These are phyloP conservation scores for Phytophthora palmivora DNA, from an alignment of 352 stramenopile genomes.

Conservation along the genomic window DNA sequence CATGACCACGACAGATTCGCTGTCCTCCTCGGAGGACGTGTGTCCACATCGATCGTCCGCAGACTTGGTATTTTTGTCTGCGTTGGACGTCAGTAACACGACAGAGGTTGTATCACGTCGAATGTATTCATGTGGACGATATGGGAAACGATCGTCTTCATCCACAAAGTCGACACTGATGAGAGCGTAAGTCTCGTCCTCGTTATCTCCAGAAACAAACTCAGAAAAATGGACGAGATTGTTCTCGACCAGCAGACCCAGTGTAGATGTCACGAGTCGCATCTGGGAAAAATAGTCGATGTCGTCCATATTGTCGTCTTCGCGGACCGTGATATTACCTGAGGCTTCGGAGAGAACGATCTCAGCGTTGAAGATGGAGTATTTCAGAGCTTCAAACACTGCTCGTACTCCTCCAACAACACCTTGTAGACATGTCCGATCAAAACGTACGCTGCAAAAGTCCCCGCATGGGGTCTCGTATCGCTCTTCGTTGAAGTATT, in stretches of 20 bases:
- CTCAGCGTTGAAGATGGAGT: too few species aligned
- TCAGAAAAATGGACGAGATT: conserved; percentile 39
- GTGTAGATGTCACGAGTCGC: conserved; percentile 23
- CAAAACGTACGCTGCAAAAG: too few species aligned
- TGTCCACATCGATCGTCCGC: conserved; percentile 12
- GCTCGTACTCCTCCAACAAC: too few species aligned
- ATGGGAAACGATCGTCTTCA: conserved; percentile 49
- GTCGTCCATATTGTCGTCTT: conserved; percentile 37
- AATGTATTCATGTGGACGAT: conserved; percentile 34
- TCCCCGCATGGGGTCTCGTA: too few species aligned
- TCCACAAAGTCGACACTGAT: conserved; percentile 37
- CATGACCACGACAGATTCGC: conserved; percentile 30
- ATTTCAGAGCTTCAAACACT: too few species aligned
- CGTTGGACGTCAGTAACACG: conserved; percentile 22
- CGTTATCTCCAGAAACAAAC: neutral
- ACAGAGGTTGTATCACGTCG: conserved; percentile 43
- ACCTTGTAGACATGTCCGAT: too few species aligned
- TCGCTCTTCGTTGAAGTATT: too few species aligned
- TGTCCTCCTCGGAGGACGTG: conserved; percentile 27
- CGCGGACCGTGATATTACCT: too few species aligned
- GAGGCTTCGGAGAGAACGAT: too few species aligned
- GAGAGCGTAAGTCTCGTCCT: conserved; percentile 8
- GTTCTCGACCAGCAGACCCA: conserved; percentile 26
- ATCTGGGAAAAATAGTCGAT: conserved; percentile 25
- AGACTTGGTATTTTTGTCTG: neutral